Evolutionary conservation across 129 eudicot genomes (phyloP).

Genomic region (Mikania micrantha): DNA sequence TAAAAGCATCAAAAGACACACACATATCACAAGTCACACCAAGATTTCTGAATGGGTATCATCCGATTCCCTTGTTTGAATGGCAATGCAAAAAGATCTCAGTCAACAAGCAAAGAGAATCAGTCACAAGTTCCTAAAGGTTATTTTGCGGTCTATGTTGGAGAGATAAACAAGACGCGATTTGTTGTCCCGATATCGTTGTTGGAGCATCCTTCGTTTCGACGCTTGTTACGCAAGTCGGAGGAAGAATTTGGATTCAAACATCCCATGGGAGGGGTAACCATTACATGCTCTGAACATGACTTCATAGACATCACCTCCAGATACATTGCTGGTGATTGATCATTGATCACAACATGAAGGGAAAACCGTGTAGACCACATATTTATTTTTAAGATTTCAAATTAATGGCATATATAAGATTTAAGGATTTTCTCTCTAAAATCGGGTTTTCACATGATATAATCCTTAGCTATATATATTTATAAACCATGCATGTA

Average conservation of each 20-base stretch:
- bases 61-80: constrained; percentile 8
- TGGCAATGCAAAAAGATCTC: constrained; percentile 9
- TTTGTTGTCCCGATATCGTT: constrained; percentile 38
- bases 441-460: too few species aligned
- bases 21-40: neutral
- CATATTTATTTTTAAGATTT: too few species aligned
- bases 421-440: too few species aligned
- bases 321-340: too few species aligned
- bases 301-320: constrained; percentile 18
- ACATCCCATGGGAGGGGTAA: constrained; percentile 53
- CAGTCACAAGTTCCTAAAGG: constrained; percentile 36
- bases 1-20: neutral
- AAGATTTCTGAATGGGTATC: constrained; percentile 9
- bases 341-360: too few species aligned
- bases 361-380: too few species aligned
- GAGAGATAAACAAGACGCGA: constrained; percentile 28
- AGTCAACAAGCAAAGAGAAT: neutral
- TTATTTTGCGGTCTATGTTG: constrained; percentile 53
- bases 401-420: too few species aligned
- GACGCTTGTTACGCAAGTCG: constrained; percentile 30
- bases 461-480: too few species aligned
- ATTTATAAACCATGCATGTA: too few species aligned
- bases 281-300: constrained; percentile 48
- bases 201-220: constrained; percentile 43
- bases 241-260: constrained; percentile 38